Base-by-base conservation (phyloP, 202 grass and related monocot species). In the Carex sylvatica region DNA sequence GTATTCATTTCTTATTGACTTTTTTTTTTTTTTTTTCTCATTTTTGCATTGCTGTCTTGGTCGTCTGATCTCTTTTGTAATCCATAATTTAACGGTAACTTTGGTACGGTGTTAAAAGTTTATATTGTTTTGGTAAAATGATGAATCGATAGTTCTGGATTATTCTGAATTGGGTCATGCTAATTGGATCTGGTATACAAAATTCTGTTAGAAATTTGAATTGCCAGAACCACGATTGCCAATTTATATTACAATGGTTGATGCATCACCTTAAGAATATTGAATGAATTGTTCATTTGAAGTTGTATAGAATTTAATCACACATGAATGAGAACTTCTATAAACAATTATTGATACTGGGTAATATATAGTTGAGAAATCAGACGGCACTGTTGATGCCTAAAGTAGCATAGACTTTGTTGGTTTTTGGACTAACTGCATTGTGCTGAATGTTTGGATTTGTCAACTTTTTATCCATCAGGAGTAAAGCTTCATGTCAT, bases 1-100 rank as follows among this genome's bases (percentile, higher is more conserved):
- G 93, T 96, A 81, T 58, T 78, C 28, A 68, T 73, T 64, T 70
- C 58, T 51, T 44, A 10, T 71, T 51, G 78, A 60, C 9, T 38
- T 35, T 9, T n/a, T 20, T 61, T 80, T 61, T 63, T 10, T 64
- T 61, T 80, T 61, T 63, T 10, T 64, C n/a, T 64, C 18, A 26
- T 28, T 74, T 81, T 81, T 65, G 33, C 19, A 81, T 38, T 65
- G 53, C 61, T 80, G 35, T 80, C 60, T 65, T 61, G 36, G 44
- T 49, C 24, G 31, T 78, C 22, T 49, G 42, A 78, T 66, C 51
- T 77, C 42, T 11, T 64, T n/a, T 49, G 20, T 16, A 46, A 46
- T 56, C 61, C 35, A 2, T 15, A 33, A 22, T 79, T 61, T 23
- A 83, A 69, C 33, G 6, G 16, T 40, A 69, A 69, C 65, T 36